Evolutionary conservation across 1,284 basidiomycete genomes (phyloP), one percentile per base, ranked within the genome.

Genomic region (Cutaneotrichosporon spelunceum): DNA sequence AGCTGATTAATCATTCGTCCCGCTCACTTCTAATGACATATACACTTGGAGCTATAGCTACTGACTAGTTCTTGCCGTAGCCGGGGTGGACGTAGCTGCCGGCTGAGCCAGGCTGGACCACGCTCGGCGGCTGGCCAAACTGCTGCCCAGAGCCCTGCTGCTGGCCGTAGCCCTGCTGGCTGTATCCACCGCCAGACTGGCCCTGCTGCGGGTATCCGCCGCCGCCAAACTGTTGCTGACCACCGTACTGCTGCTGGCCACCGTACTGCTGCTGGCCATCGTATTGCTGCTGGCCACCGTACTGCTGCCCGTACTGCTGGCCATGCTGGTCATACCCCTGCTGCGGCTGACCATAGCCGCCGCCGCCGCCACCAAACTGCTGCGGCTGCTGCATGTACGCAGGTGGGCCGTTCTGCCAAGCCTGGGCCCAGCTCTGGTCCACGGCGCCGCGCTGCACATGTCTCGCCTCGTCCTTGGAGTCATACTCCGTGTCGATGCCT

Each of bases 401-500:
- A 0, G 48, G 48, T 16, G 48, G 26, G 16, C 48, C 48, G 11
- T 23, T 24, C 48, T 49, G 48, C 48, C 48, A 49, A 26, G n/a
- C n/a, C 48, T 49, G 48, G 14, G 48, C 48, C 48, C 48, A 49
- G 11, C 24, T 27, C 48, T 49, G 48, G 48, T 49, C 48, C 26
- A 49, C 48, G 3, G 48, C 13, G 14, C 10, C 24, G 4, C 27
- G 48, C 4, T 27, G n/a, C 27, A 30, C 48, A 5, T 49, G 48
- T 26, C 48, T 11, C 14, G 27, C 48, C 48, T 49, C 48, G 14
- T 49, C 48, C 48, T 49, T 49, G 13, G 48, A 49, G 26, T 49
- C 48, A 26, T 49, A 49, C 48, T 49, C 48, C 11, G 48, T 29
- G 48, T 61, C 60, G 39, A 61, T 61, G 4, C 55, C 30, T 6